Evolutionary conservation across 345 rosid species (phyloP), one percentile per base, ranked within the genome.

Genomic region (Melastoma malabathricum): DNA sequence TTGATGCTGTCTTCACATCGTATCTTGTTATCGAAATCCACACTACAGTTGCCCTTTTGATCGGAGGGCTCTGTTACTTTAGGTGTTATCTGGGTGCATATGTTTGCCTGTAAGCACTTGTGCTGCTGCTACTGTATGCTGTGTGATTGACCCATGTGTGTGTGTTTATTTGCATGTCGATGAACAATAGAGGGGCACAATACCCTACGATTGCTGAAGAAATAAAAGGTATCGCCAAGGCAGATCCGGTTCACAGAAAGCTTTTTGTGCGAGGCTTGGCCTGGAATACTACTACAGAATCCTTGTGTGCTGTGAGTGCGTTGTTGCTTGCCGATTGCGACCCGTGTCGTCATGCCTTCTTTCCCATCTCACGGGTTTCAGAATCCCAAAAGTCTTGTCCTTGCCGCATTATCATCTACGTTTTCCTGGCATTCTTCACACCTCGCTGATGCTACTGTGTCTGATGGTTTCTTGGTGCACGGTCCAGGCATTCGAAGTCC

Each of bases 241-340:
- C 84, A 48, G 80, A 82, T 72, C 85, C 85, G 43, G 83, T 70
- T 43, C 85, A 74, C 52, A 78, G 89, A 74, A 82, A 82, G 83
- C 89, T 82, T 72, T 82, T 82, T 74, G 83, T 82, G 55, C 83
- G 89, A 72, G 89, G 89, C 79, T 68, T 82, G 66, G 82, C 85
- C 64, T 76, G 85, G 89, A 79, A 79, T 70, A 82, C 89, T 52
- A 63, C 81, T 57, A 76, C 89, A 48, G 89, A 76, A 67, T 70
- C 82, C 50, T 74, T 82, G 83, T 79, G 85, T 79, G 81, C 73
- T 78, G 89, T 81, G 84, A 81, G 89, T 81, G 84, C 67, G 65
- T 74, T 68, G 67, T 65, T 59, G 70, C 59, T 72, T 70, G 69
- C 61, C 57, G 79, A 45, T 72, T 77, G 84, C 71, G 69, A 58